These are phyloP conservation scores for Cicer bijugum DNA, from an alignment of 306 rosid species.

Conservation along the genomic window DNA sequence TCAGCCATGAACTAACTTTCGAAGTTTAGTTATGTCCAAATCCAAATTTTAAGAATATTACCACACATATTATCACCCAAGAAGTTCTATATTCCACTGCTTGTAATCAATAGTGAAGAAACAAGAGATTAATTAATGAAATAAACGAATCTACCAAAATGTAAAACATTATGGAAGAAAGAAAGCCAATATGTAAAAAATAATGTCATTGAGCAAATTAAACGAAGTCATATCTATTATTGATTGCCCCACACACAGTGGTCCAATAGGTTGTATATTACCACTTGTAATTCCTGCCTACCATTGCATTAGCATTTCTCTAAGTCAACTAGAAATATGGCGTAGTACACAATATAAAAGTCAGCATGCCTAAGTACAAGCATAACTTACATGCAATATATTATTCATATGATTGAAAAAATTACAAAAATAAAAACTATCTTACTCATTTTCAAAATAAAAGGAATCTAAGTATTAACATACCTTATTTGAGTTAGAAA, in stretches of 20 bases:
- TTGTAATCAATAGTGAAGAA: too few relatives aligned
- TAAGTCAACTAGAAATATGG: conserved; percentile 12
- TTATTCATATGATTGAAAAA: conserved; percentile 4
- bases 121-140: too few relatives aligned
- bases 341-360: conserved; percentile 33
- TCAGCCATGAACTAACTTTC: too few relatives aligned
- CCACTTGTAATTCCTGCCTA: background rate
- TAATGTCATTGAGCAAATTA: conserved; percentile 19
- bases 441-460: conserved; percentile 10
- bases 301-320: background rate
- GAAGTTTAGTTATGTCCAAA: too few relatives aligned
- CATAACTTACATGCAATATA: conserved; percentile 25
- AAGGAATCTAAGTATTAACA: conserved; percentile 36
- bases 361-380: conserved; percentile 33
- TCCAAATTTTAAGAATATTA: too few relatives aligned
- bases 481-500: conserved; percentile 90
- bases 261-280: conserved; percentile 27
- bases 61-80: too few relatives aligned
- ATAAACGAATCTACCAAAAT: conserved; percentile 27
- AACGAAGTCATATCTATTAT: conserved; percentile 11
- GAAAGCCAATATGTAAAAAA: background rate
- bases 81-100: too few relatives aligned
- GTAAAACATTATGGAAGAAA: conserved; percentile 25
- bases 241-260: conserved; percentile 23
- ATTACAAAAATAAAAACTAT: conserved; percentile 1